These are phyloP conservation scores for Penicillium sp. DNA, from an alignment of 2,329 filamentous ascomycete genomes.

Conservation along the genomic window DNA sequence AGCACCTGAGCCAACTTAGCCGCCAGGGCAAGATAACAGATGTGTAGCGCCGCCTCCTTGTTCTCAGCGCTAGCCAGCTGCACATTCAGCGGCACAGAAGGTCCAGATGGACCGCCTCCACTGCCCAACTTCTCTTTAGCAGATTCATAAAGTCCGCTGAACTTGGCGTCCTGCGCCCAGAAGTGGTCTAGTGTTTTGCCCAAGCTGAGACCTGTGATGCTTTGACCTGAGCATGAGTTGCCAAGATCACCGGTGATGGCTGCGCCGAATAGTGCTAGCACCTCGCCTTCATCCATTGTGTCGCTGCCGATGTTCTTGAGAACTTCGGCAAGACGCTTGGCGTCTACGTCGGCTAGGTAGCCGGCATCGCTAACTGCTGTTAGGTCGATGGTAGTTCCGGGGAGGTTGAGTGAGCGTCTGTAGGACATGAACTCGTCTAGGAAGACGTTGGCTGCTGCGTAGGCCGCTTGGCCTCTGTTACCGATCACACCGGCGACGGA, in stretches of 20 bases:
- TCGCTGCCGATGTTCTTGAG: slow-evolving; percentile 26
- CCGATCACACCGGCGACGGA: slow-evolving; percentile 30
- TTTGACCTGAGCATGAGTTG: slow-evolving; percentile 49
- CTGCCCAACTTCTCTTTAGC: slow-evolving; percentile 29
- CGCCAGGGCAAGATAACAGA: slow-evolving; percentile 48
- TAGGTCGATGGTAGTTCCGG: slow-evolving; percentile 30
- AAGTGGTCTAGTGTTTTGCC: slow-evolving; percentile 43
- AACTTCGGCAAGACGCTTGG: slow-evolving; percentile 22
- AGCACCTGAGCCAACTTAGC: slow-evolving; percentile 52
- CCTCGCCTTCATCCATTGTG: slow-evolving; percentile 48
- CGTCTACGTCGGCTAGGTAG: slow-evolving; percentile 21
- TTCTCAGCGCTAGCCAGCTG: slow-evolving; percentile 46
- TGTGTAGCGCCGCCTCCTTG: slow-evolving; percentile 47
- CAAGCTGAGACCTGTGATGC: slow-evolving; percentile 57
- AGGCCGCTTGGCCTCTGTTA: slow-evolving; percentile 28
- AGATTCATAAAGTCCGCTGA: slow-evolving; percentile 49
- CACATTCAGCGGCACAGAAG: slow-evolving; percentile 46
- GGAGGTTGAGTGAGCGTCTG: slow-evolving; percentile 25
- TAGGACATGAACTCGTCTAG: slow-evolving; percentile 29
- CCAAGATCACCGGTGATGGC: slow-evolving; percentile 51
- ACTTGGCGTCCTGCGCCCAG: slow-evolving; percentile 58
- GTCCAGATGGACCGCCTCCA: background rate
- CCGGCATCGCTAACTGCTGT: slow-evolving; percentile 25
- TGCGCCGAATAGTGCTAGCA: slow-evolving; percentile 54
- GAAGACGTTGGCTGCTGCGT: slow-evolving; percentile 28